Evolutionary conservation across 2,329 filamentous ascomycete genomes (phyloP).

Genomic region (Cladosporium sp.): DNA sequence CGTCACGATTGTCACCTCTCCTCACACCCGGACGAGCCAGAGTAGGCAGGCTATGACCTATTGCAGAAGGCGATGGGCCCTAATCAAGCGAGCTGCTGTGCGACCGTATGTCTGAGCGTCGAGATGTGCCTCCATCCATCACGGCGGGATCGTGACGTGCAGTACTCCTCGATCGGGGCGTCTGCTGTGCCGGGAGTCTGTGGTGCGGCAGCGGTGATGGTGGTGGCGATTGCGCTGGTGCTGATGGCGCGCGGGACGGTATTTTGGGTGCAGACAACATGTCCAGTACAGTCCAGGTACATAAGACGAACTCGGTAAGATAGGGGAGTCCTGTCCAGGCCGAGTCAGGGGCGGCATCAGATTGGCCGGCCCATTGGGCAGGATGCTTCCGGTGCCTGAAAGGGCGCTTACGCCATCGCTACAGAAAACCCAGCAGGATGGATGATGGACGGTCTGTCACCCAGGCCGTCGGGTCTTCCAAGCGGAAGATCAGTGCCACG

Average conservation of each 20-base stretch:
- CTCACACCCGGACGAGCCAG: too few relatives aligned
- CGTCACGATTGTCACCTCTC: too few relatives aligned
- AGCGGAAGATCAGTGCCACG: not conserved
- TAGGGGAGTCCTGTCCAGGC: too few relatives aligned
- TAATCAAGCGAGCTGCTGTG: slow-evolving; percentile 1
- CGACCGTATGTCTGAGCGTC: not conserved
- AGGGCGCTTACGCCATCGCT: slow-evolving; percentile 4
- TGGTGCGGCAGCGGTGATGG: too few relatives aligned
- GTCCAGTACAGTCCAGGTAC: too few relatives aligned
- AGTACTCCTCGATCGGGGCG: not conserved
- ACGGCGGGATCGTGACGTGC: slow-evolving; percentile 6
- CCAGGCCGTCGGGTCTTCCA: slow-evolving; percentile 4
- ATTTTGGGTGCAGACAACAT: too few relatives aligned
- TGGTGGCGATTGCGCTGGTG: too few relatives aligned
- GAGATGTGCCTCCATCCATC: not conserved
- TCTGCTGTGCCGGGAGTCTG: too few relatives aligned
- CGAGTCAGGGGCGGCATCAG: too few relatives aligned
- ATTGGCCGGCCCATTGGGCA: too few relatives aligned
- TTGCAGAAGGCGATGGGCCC: not conserved
- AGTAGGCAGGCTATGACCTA: not conserved
- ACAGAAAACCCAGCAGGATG: not conserved
- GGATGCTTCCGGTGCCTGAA: not conserved
- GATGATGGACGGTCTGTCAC: slow-evolving; percentile 3
- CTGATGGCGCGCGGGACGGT: too few relatives aligned
- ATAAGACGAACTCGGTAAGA: too few relatives aligned